A percentile compares a stretch with the other conserved stretches of the same genome.
Evolutionary conservation across 2,329 filamentous ascomycete genomes (phyloP).

Genomic region (Verticillium isaacii): DNA sequence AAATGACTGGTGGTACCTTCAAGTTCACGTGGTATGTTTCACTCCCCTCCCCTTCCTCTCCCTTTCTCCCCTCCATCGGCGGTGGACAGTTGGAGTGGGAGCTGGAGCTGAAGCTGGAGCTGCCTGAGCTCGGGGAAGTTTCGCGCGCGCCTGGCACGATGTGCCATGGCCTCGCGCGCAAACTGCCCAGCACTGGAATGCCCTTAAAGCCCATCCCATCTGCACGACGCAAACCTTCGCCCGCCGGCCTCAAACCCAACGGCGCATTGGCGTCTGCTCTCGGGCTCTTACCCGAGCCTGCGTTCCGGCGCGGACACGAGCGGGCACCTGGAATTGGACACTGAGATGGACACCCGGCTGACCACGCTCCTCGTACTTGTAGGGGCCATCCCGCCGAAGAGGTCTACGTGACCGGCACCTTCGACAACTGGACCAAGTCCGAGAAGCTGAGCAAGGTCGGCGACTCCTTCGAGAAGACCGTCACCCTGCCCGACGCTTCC

Average conservation of each 20-base stretch:
- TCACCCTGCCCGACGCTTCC: constrained; percentile 60
- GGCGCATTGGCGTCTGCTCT: neutral
- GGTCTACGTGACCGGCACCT: constrained; percentile 93
- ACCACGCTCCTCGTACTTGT: constrained; percentile 15
- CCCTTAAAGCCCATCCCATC: neutral
- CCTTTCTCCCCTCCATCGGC: neutral
- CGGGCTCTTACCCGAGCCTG: neutral
- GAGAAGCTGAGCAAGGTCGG: constrained; percentile 75
- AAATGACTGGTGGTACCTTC: constrained; percentile 5
- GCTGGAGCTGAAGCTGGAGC: neutral
- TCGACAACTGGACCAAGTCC: constrained; percentile 89
- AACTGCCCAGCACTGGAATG: neutral
- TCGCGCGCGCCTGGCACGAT: constrained; percentile 1
- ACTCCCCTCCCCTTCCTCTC: neutral
- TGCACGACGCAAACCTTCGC: neutral
- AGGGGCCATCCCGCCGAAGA: constrained; percentile 82
- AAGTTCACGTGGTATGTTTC: constrained; percentile 13
- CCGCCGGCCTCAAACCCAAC: neutral
- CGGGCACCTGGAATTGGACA: neutral
- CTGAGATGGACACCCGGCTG: constrained; percentile 4
- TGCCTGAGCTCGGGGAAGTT: neutral
- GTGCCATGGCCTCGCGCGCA: neutral
- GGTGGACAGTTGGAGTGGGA: neutral
- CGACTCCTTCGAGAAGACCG: constrained; percentile 73
- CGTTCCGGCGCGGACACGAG: neutral